A percentile compares a stretch with the other conserved stretches of the same genome.
These are phyloP conservation scores for Phoenix dactylifera DNA, from an alignment of 176 grass and related monocot genomes.

Conservation along the genomic window DNA sequence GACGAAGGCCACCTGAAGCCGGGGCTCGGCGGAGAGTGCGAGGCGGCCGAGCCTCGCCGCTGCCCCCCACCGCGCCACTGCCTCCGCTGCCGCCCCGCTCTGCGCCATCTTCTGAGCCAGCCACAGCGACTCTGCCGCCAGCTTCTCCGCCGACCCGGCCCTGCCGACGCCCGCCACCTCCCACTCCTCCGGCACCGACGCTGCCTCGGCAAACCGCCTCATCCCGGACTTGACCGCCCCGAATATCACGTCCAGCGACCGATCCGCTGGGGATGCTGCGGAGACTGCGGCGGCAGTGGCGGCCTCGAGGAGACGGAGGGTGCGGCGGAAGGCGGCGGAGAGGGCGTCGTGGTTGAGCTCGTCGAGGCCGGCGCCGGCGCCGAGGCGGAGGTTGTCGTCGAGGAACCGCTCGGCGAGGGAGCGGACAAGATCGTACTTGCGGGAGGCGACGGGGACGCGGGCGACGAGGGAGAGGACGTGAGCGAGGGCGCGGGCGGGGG, in stretches of 20 bases:
- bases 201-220: conserved; percentile 26
- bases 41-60: conserved; percentile 34
- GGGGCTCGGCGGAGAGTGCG: conserved; percentile 43
- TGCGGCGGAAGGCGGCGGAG: conserved; percentile 33
- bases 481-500: conserved; percentile 44
- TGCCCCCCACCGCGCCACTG: conserved; percentile 38
- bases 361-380: conserved; percentile 1
- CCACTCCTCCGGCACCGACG: background rate
- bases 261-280: conserved; percentile 19
- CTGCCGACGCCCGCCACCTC: conserved; percentile 22
- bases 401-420: conserved; percentile 71
- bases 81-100: conserved; percentile 40
- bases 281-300: conserved; percentile 8
- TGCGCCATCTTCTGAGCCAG: conserved; percentile 67
- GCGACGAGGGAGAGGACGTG: conserved; percentile 57
- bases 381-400: conserved; percentile 38
- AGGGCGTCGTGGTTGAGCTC: conserved; percentile 43
- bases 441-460: conserved; percentile 58
- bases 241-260: conserved; percentile 10
- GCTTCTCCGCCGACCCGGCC: conserved; percentile 49
- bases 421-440: conserved; percentile 68
- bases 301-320: conserved; percentile 47
- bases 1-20: conserved; percentile 66
- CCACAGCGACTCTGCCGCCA: conserved; percentile 71
- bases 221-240: conserved; percentile 36